Conservation (phyloP, 2,329 filamentous ascomycete species). For the Fonsecaea pugnacius region DNA sequence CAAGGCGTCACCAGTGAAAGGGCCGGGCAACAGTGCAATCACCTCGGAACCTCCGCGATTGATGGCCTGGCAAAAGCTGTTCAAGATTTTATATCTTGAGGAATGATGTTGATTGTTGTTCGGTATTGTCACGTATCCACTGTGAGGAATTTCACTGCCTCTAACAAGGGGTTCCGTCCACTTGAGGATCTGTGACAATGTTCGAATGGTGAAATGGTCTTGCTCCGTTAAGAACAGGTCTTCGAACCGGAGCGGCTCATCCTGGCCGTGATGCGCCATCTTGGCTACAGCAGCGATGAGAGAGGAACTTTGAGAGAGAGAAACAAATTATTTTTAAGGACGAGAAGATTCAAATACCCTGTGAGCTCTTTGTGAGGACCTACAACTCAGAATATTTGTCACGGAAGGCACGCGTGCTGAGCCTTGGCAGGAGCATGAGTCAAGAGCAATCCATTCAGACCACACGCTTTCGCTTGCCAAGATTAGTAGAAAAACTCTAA, state of each 20-base stretch:
- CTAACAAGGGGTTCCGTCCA: neutral
- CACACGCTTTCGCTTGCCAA: too few relatives aligned
- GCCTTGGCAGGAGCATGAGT: too few relatives aligned
- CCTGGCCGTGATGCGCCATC: neutral
- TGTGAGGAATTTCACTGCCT: neutral
- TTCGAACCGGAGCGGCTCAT: neutral
- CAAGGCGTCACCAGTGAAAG: neutral
- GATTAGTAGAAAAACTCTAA: too few relatives aligned
- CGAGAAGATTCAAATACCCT: too few relatives aligned
- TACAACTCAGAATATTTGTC: too few relatives aligned
- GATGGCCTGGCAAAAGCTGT: neutral
- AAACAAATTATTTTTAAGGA: too few relatives aligned
- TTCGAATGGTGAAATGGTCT: neutral
- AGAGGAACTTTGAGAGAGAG: too few relatives aligned
- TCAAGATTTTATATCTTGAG: neutral
- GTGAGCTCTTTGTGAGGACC: too few relatives aligned
- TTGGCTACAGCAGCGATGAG: too few relatives aligned
- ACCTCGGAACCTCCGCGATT: neutral
- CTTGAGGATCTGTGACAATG: neutral
- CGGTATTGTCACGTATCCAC: neutral
- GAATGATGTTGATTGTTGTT: neutral
- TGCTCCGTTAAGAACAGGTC: neutral
- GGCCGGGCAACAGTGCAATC: neutral
- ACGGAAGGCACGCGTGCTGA: too few relatives aligned
- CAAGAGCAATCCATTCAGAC: too few relatives aligned